Conservation (phyloP, 2,329 filamentous ascomycete genomes). For the Orbilia blumenaviensis region DNA sequence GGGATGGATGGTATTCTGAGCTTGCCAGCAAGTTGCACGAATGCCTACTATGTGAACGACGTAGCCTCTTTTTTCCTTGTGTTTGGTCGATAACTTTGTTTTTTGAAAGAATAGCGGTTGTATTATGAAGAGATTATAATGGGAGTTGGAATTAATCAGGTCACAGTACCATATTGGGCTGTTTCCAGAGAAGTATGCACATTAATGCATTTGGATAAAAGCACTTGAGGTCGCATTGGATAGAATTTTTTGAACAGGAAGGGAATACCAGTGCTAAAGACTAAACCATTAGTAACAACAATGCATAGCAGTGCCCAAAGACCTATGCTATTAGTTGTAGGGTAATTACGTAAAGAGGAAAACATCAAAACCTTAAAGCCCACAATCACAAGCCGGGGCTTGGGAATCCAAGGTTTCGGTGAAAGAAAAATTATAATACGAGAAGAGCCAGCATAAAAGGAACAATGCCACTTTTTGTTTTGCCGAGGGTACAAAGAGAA, state of each 20-base stretch:
- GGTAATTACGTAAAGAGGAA: background rate
- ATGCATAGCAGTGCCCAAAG: background rate
- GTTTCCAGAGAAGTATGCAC: background rate
- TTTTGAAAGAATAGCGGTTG: conserved; percentile 1
- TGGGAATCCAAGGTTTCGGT: no score
- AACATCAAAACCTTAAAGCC: background rate
- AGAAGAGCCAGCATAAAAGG: conserved; percentile 11
- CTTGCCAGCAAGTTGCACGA: background rate
- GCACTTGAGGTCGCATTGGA: conserved; percentile 1
- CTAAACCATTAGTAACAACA: background rate
- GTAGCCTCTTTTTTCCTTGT: background rate
- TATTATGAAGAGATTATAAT: conserved; percentile 15
- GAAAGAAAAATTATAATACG: background rate
- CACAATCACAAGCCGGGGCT: no score
- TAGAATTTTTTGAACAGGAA: background rate
- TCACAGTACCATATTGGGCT: background rate
- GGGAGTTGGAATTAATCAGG: conserved; percentile 11
- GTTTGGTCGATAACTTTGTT: background rate
- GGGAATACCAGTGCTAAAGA: background rate
- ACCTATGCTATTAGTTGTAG: background rate
- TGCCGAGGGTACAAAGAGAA: background rate
- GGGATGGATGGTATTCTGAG: background rate
- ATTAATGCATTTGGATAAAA: background rate
- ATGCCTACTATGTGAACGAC: background rate
- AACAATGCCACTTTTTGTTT: conserved; percentile 39